Conservation (phyloP, 2,329 filamentous ascomycete species). For the Aspergillus floridensis region DNA sequence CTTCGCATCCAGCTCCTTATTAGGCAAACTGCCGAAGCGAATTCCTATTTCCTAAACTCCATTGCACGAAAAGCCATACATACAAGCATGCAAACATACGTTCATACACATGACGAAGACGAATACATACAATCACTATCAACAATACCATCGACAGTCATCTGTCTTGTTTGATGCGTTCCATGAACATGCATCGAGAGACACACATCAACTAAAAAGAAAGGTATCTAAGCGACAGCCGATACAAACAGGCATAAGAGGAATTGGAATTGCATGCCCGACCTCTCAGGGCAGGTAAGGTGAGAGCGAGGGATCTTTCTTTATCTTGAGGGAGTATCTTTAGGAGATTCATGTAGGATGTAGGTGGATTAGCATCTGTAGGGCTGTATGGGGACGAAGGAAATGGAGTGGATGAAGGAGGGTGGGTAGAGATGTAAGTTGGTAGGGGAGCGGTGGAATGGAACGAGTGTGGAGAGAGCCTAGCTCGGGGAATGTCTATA, state of each 20-base stretch:
- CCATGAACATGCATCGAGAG: background rate
- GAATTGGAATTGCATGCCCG: too few relatives aligned
- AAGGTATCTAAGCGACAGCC: too few relatives aligned
- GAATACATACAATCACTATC: background rate
- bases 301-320: too few relatives aligned
- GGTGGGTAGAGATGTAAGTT: background rate
- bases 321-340: background rate
- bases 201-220: too few relatives aligned
- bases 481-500: background rate
- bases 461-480: background rate
- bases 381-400: background rate
- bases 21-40: too few relatives aligned
- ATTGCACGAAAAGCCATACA: too few relatives aligned
- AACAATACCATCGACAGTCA: background rate
- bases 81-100: constrained; percentile 2
- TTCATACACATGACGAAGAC: too few relatives aligned
- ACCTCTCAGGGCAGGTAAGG: too few relatives aligned
- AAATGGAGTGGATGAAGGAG: background rate
- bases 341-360: background rate
- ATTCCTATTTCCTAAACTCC: too few relatives aligned
- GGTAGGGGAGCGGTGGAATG: background rate
- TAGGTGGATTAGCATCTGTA: background rate
- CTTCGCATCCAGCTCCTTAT: too few relatives aligned
- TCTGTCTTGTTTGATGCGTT: background rate
- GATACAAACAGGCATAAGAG: too few relatives aligned